Evolutionary conservation across 495 filamentous ascomycete species (phyloP).

Genomic region (Hypoxylon perforatum): DNA sequence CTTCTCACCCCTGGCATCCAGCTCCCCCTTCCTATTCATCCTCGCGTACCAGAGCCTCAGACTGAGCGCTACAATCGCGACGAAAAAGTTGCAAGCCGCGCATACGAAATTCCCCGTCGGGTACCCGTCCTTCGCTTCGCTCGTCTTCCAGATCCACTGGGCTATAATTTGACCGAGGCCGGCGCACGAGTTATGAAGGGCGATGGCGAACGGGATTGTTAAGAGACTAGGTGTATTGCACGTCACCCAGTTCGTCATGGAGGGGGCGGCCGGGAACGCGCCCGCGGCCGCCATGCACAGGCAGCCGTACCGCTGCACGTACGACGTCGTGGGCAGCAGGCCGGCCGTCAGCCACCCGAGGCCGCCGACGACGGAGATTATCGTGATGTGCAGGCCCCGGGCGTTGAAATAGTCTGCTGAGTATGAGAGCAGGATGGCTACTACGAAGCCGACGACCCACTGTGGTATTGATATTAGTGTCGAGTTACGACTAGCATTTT

Average conservation of each 20-base stretch:
- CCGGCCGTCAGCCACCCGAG: constrained; percentile 31
- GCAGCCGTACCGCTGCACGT: constrained; percentile 32
- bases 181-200: constrained; percentile 33
- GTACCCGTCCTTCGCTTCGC: constrained; percentile 60
- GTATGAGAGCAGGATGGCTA: constrained; percentile 30
- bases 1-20: constrained; percentile 26
- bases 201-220: constrained; percentile 33
- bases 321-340: constrained; percentile 27
- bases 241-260: constrained; percentile 29
- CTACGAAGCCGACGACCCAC: constrained; percentile 38
- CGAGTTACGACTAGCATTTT: no score
- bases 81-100: constrained; percentile 50
- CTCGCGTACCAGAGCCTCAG: constrained; percentile 27
- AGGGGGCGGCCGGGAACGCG: constrained; percentile 27
- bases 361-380: constrained; percentile 26
- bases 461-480: not conserved
- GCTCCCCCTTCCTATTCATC: constrained; percentile 28
- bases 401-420: constrained; percentile 32
- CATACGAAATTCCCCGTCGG: constrained; percentile 67
- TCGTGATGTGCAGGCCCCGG: constrained; percentile 20
- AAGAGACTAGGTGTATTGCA: constrained; percentile 31
- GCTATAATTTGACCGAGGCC: constrained; percentile 38
- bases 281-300: constrained; percentile 30
- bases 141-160: constrained; percentile 63
- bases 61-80: constrained; percentile 26